phyloP scores from a whole-genome alignment of 2,329 filamentous ascomycete genomes.

The Stagonosporopsis cucurbitacearum region DNA sequence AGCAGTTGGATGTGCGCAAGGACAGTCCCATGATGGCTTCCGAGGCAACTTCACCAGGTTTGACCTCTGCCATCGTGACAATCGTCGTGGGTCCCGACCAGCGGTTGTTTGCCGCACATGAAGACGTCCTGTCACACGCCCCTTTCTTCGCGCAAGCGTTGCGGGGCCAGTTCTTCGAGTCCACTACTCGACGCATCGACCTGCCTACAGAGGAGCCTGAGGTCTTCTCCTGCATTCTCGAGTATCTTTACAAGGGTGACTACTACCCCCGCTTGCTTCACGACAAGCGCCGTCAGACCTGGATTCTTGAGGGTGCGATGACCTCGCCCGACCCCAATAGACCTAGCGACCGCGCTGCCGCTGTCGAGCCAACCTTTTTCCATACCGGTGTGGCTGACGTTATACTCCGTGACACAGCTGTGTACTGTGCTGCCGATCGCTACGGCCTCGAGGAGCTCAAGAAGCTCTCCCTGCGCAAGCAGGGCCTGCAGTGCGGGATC shows the following conservation, averaged over 20 bases:
- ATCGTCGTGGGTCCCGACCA: constrained; percentile 83
- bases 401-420: constrained; percentile 87
- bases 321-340: constrained; percentile 62
- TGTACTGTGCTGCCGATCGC: constrained; percentile 91
- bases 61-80: constrained; percentile 80
- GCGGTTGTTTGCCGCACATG: constrained; percentile 92
- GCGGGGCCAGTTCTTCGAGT: constrained; percentile 74
- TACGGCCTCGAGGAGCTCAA: constrained; percentile 94
- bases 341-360: constrained; percentile 61
- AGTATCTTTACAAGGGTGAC: constrained; percentile 97
- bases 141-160: constrained; percentile 80
- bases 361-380: constrained; percentile 77
- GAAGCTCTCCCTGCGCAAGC: constrained; percentile 88
- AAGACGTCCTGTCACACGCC: constrained; percentile 86
- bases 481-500: constrained; percentile 90
- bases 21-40: constrained; percentile 59
- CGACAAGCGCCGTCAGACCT: constrained; percentile 84
- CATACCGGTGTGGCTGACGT: constrained; percentile 75
- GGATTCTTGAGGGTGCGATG: constrained; percentile 80
- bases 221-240: constrained; percentile 90
- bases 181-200: constrained; percentile 75
- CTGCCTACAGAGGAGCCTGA: constrained; percentile 83
- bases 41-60: constrained; percentile 57
- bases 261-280: constrained; percentile 90
- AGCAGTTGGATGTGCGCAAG: constrained; percentile 68